Base-by-base conservation (phyloP, 1,284 basidiomycete species). In the Butyriboletus appendiculatus region DNA sequence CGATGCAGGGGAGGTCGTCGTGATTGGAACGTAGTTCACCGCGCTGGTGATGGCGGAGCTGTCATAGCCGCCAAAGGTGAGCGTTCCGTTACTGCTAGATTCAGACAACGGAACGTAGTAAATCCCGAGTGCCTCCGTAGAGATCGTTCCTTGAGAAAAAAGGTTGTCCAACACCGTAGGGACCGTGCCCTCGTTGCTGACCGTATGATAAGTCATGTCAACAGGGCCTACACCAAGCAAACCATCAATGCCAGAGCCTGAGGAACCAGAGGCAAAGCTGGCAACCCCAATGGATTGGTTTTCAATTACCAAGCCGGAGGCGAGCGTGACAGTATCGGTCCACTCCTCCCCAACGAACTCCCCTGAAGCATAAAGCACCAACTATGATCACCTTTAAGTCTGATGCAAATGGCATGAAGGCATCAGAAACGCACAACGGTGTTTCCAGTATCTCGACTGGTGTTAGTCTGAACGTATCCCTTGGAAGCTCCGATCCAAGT, bases 201-300 rank as follows among this genome's bases (percentile, higher is more conserved):
- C 66, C 14, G 72, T 75, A 53, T 74, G 72, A 32, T 61, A n/a
- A 4, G 82, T 82, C 52, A 85, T 71, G 63, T 76, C 76, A 8
- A 75, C 71, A n/a, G 83, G 82, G 16, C 79, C 80, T 40, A 81
- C 73, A 62, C 82, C 82, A 34, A 83, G 72, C 56, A 84, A 79
- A n/a, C 82, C 81, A 55, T 83, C 81, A 35, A 79, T 70, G 22
- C 62, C 74, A n/a, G 5, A 15, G 22, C 62, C 74, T 16, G 5
- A 15, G 18, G 33, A 7, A 35, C 41, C 41, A 5, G 1, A 5
- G 15, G 60, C 42, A 60, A 80, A 78, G 18, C 77, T 37, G 64
- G 59, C 79, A 24, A 81, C 80, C 38, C 81, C 83, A 50, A 85
- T 78, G 44, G 73, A 76, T 65, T 85, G 82, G 18, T 73, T 59